Percentiles rank a stretch among this genome's conserved stretches.
These are phyloP conservation scores for Blattamonas nauphoetae DNA, from an alignment of 78 protist genomes.

Conservation along the genomic window DNA sequence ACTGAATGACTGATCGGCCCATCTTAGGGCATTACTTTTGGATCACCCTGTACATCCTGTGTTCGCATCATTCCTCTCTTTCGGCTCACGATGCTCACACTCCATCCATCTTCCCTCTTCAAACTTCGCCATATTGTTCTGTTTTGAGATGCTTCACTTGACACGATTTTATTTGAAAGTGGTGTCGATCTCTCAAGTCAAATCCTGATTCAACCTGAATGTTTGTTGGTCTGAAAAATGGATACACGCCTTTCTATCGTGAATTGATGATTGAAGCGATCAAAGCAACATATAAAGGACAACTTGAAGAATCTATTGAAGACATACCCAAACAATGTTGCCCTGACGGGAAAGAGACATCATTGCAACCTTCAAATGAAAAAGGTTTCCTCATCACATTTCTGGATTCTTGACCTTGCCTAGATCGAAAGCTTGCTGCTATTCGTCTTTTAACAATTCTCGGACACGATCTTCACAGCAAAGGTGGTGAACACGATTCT, in stretches of 20 bases:
- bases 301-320: background rate
- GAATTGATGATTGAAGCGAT: background rate
- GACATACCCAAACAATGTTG: background rate
- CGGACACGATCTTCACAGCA: background rate
- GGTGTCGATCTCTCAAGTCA: no score
- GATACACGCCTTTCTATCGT: background rate
- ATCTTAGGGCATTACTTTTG: no score
- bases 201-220: no score
- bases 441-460: background rate
- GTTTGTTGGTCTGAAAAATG: background rate
- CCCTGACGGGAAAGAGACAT: background rate
- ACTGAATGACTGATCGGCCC: no score
- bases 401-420: background rate
- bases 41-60: no score
- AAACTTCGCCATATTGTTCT: no score
- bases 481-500: background rate
- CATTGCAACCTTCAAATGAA: background rate
- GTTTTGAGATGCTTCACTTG: no score
- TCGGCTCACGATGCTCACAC: no score
- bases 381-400: background rate
- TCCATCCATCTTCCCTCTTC: no score
- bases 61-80: no score
- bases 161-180: no score
- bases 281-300: background rate
- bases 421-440: background rate